Evolutionary conservation across 1,284 basidiomycete genomes (phyloP).

Genomic region (Rhodotorula glutinis): DNA sequence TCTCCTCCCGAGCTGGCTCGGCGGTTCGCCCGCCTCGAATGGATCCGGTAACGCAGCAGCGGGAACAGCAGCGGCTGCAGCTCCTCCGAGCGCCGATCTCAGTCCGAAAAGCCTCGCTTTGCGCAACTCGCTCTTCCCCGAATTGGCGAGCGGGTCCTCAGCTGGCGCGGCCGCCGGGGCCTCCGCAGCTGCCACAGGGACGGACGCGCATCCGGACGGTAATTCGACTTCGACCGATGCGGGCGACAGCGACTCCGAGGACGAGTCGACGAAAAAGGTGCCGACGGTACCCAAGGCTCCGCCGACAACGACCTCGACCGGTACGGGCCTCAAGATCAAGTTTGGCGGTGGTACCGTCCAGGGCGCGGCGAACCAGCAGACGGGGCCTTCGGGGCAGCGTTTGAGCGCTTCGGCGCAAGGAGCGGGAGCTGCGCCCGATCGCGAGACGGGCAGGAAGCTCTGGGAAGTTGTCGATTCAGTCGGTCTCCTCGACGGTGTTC

Average conservation of each 20-base stretch:
- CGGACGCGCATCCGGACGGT: conserved; percentile 5
- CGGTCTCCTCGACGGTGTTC: conserved; percentile 32
- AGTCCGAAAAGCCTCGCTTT: conserved; percentile 31
- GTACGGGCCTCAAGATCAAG: conserved; percentile 29
- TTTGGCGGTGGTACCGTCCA: conserved; percentile 7
- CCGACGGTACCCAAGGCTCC: background rate
- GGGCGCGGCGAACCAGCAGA: background rate
- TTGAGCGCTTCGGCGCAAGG: background rate
- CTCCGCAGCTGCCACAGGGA: background rate
- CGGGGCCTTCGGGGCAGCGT: background rate
- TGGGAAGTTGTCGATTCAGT: conserved; percentile 39
- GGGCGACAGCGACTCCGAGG: conserved; percentile 17
- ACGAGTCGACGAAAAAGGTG: background rate
- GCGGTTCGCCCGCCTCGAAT: background rate
- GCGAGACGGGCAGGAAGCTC: conserved; percentile 30
- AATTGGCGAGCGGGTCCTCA: conserved; percentile 10
- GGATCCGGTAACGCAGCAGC: background rate
- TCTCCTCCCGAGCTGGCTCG: conserved; percentile 3
- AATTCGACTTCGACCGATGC: conserved; percentile 17
- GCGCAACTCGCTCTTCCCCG: conserved; percentile 38
- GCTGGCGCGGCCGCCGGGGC: background rate
- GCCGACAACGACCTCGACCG: background rate
- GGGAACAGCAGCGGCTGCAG: background rate
- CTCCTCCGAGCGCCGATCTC: background rate
- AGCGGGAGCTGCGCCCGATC: conserved; percentile 5